These are phyloP conservation scores for Inonotus obliquus DNA, from an alignment of 1,284 basidiomycete genomes.

Conservation along the genomic window DNA sequence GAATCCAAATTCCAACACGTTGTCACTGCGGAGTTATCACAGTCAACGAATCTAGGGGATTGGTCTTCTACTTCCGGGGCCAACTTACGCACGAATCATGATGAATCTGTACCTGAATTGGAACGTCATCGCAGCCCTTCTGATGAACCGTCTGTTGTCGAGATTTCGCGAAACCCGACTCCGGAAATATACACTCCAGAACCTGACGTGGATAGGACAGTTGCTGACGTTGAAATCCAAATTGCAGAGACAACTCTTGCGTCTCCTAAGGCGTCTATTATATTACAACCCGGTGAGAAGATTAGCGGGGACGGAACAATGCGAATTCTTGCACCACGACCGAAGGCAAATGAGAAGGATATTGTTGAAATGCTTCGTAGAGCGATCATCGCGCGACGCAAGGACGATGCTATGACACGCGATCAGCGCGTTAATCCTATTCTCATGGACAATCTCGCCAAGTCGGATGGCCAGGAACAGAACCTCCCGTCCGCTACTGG, in stretches of 20 bases:
- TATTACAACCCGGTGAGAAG: background rate
- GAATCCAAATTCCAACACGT: background rate
- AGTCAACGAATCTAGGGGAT: background rate
- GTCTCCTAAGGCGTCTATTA: constrained; percentile 3
- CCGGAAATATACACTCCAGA: constrained; percentile 10
- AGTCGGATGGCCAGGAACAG: constrained; percentile 32
- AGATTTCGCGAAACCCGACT: background rate
- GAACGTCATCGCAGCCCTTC: background rate
- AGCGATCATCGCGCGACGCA: constrained; percentile 54
- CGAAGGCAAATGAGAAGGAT: constrained; percentile 35
- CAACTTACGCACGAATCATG: background rate
- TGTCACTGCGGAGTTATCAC: background rate
- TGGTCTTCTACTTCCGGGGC: background rate
- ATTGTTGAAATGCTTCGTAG: constrained; percentile 55
- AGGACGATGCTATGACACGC: constrained; percentile 53
- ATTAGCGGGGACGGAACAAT: constrained; percentile 1
- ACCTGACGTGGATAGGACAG: background rate
- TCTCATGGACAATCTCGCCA: constrained; percentile 50
- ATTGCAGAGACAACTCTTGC: background rate
- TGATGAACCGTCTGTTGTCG: background rate
- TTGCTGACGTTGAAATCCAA: constrained; percentile 1
- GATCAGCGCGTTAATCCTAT: constrained; percentile 59
- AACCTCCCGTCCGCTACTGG: constrained; percentile 27
- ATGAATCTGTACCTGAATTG: background rate
- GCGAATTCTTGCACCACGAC: constrained; percentile 4